Percentiles rank a stretch among this genome's conserved stretches.
Evolutionary conservation across 2,329 filamentous ascomycete genomes (phyloP).

Genomic region (Anisogramma anomala): DNA sequence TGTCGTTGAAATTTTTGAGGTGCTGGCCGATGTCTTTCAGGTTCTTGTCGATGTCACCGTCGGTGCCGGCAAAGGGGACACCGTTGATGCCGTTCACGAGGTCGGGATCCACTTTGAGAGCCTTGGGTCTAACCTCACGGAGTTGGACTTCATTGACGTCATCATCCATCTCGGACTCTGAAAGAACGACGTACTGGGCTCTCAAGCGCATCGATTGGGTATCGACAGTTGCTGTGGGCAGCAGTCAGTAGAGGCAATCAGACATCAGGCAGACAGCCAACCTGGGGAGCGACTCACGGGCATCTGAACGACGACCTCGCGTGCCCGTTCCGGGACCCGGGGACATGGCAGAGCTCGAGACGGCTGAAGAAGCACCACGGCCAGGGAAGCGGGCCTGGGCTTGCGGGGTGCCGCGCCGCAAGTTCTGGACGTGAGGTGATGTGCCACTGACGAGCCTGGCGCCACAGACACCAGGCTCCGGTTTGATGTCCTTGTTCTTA

Average conservation of each 20-base stretch:
- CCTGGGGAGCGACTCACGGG: slow-evolving; percentile 16
- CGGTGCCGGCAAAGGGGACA: slow-evolving; percentile 5
- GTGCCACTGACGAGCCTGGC: not conserved
- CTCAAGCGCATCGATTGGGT: slow-evolving; percentile 12
- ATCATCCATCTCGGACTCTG: slow-evolving; percentile 12
- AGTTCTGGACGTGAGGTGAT: not conserved
- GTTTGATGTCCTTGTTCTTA: not conserved
- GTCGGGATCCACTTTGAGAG: slow-evolving; percentile 7
- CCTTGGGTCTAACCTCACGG: slow-evolving; percentile 18
- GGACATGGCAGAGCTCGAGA: slow-evolving; percentile 5
- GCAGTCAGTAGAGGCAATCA: not conserved
- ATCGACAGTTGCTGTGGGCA: slow-evolving; percentile 20
- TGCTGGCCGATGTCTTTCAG: slow-evolving; percentile 48
- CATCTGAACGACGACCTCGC: slow-evolving; percentile 16
- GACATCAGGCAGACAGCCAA: no score
- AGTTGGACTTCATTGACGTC: slow-evolving; percentile 19
- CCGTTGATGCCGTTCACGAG: slow-evolving; percentile 18
- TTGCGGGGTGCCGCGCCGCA: not conserved
- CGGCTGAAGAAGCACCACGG: slow-evolving; percentile 5
- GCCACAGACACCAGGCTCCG: slow-evolving; percentile 5
- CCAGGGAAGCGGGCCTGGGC: slow-evolving; percentile 5
- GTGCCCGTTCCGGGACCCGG: slow-evolving; percentile 7
- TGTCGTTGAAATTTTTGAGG: slow-evolving; percentile 53
- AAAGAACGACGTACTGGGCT: not conserved
- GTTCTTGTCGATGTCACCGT: slow-evolving; percentile 23